These are phyloP conservation scores for Citeromyces matritensis DNA, from an alignment of 805 yeast species.

Conservation along the genomic window DNA sequence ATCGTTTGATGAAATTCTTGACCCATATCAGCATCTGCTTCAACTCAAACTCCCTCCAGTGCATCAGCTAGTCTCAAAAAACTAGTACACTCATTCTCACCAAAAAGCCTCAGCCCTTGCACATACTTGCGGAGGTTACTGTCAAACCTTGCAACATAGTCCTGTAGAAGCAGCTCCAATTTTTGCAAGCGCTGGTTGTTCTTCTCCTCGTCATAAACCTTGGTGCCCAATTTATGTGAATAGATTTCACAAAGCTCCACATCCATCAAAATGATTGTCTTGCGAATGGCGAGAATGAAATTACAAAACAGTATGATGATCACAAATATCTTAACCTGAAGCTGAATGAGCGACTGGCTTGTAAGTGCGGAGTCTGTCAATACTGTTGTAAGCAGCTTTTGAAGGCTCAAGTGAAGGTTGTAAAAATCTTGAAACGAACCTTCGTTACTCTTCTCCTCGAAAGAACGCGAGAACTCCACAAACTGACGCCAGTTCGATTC, in stretches of 20 bases:
- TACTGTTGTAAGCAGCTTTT: constrained; percentile 44
- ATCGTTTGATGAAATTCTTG: too few relatives aligned
- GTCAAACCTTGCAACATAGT: constrained; percentile 27
- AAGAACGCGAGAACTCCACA: constrained; percentile 6
- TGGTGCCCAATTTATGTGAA: constrained; percentile 20
- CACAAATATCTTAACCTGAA: constrained; percentile 27
- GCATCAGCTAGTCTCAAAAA: constrained; percentile 25
- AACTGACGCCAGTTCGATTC: constrained; percentile 31
- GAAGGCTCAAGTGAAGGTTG: constrained; percentile 26
- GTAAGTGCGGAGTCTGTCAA: constrained; percentile 57
- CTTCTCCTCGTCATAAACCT: constrained; percentile 20
- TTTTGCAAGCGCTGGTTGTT: constrained; percentile 23
- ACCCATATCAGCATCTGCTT: neutral
- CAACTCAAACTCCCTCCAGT: constrained; percentile 13
- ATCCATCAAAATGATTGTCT: constrained; percentile 34
- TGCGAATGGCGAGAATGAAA: constrained; percentile 35
- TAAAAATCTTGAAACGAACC: constrained; percentile 14
- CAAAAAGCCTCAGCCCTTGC: constrained; percentile 26
- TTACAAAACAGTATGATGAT: constrained; percentile 31
- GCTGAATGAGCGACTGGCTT: constrained; percentile 32
- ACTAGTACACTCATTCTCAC: constrained; percentile 32
- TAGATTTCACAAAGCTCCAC: constrained; percentile 25
- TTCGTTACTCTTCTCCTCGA: neutral
- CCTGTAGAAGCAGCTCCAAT: constrained; percentile 22
- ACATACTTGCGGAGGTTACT: constrained; percentile 27